Conservation (phyloP, 225 moss, liverwort and hornwort species). For the Pleurozium schreberi region DNA sequence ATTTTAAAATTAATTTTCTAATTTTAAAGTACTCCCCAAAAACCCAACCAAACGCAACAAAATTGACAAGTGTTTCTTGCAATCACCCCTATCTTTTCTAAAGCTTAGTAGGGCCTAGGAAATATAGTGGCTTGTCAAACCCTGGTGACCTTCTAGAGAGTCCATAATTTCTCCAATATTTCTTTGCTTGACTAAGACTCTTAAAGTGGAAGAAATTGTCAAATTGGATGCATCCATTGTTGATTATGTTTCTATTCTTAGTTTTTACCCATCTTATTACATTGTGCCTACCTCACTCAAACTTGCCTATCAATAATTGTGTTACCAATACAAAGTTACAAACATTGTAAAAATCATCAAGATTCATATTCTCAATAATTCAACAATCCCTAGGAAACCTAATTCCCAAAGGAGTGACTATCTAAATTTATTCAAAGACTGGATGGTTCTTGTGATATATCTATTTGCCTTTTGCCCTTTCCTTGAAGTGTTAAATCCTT, state of each 20-base stretch:
- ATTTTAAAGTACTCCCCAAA: no score
- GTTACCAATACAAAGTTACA: background rate
- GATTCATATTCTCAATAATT: background rate
- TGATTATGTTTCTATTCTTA: background rate
- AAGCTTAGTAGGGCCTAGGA: no score
- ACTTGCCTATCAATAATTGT: background rate
- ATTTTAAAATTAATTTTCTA: no score
- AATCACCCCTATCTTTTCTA: no score
- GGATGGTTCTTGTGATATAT: background rate
- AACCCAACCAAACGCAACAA: no score
- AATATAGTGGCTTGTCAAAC: no score
- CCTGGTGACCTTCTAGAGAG: no score
- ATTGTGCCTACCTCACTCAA: accelerated
- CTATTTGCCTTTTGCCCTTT: background rate
- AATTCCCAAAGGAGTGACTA: accelerated
- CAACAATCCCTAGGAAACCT: accelerated
- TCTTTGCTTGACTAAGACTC: background rate
- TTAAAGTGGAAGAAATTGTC: background rate
- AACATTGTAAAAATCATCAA: background rate
- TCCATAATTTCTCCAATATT: no score
- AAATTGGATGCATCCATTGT: accelerated
- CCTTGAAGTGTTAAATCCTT: background rate
- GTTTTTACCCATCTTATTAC: background rate
- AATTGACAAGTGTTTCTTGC: no score
- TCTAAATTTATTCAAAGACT: background rate